Evolutionary conservation across 805 yeast species (phyloP).

Genomic region (Candida bentonensis): DNA sequence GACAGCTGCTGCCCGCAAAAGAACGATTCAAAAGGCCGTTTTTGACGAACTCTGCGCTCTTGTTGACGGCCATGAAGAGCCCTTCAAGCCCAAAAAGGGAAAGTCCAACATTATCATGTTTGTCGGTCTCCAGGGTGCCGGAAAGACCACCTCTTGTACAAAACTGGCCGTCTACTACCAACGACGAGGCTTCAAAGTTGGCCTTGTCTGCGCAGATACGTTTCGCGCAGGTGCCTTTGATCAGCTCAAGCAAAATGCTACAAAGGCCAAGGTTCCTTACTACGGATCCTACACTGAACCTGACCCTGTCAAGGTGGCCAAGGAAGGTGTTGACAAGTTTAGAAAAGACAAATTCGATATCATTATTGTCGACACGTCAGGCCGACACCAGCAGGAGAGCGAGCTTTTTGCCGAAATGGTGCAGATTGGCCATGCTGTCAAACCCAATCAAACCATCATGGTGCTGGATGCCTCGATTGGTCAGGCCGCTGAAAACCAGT

Average conservation of each 20-base stretch:
- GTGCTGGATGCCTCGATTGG: constrained; percentile 96
- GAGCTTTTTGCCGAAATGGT: constrained; percentile 89
- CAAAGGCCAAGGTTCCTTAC: constrained; percentile 85
- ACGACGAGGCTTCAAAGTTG: constrained; percentile 85
- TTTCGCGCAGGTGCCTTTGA: constrained; percentile 99
- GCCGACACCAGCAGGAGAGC: constrained; percentile 92
- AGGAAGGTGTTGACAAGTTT: constrained; percentile 84
- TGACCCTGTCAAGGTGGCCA: constrained; percentile 85
- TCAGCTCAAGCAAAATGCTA: constrained; percentile 94
- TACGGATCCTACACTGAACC: constrained; percentile 93
- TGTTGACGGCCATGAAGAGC: constrained; percentile 49
- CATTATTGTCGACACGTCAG: constrained; percentile 93
- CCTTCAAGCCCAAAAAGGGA: constrained; percentile 80
- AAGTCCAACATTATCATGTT: constrained; percentile 77
- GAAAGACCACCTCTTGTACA: constrained; percentile 96
- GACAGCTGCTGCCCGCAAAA: constrained; percentile 49
- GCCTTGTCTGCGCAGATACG: constrained; percentile 97
- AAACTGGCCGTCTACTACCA: constrained; percentile 90
- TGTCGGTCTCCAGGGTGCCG: constrained; percentile 98
- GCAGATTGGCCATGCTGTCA: constrained; percentile 74
- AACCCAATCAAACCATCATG: constrained; percentile 95
- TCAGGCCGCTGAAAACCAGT: constrained; percentile 94
- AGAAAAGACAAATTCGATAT: constrained; percentile 83
- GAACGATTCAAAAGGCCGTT: constrained; percentile 76
- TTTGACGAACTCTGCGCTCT: constrained; percentile 82